Conservation (phyloP, 331 rosid genomes). For the Telfairia occidentalis region DNA sequence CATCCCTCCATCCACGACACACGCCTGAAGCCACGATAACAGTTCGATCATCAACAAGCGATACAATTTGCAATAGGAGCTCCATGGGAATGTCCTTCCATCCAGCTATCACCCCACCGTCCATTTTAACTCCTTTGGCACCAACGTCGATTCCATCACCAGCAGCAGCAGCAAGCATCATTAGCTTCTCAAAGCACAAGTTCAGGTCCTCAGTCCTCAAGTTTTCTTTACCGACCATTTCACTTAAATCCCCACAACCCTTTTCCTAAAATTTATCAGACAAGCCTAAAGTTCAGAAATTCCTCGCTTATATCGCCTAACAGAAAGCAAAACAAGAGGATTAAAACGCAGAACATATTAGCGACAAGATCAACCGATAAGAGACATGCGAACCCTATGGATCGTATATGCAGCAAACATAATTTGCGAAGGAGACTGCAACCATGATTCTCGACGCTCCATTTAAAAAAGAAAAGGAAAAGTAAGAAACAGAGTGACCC, state of each 20-base stretch:
- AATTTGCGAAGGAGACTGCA: not conserved
- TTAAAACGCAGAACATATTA: not conserved
- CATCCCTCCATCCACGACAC: constrained; percentile 97
- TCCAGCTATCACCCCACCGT: constrained; percentile 39
- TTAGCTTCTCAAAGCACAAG: constrained; percentile 65
- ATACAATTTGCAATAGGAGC: constrained; percentile 67
- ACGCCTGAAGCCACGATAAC: constrained; percentile 66
- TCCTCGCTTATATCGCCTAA: constrained; percentile 17
- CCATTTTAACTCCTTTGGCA: constrained; percentile 40
- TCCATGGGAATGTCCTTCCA: constrained; percentile 97
- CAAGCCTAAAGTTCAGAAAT: not conserved
- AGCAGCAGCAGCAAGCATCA: constrained; percentile 44
- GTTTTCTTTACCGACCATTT: constrained; percentile 55
- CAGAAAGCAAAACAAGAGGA: not conserved
- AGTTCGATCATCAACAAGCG: constrained; percentile 63
- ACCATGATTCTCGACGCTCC: not conserved
- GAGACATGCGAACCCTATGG: not conserved
- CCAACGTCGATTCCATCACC: constrained; percentile 14
- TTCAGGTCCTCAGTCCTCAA: constrained; percentile 56
- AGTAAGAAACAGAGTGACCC: constrained; percentile 1
- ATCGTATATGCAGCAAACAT: not conserved
- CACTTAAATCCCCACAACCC: constrained; percentile 20
- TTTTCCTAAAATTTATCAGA: not conserved
- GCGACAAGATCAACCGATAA: not conserved
- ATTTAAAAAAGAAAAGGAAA: not conserved